Conservation (phyloP, 306 rosid species). For the Rubus parviflorus region DNA sequence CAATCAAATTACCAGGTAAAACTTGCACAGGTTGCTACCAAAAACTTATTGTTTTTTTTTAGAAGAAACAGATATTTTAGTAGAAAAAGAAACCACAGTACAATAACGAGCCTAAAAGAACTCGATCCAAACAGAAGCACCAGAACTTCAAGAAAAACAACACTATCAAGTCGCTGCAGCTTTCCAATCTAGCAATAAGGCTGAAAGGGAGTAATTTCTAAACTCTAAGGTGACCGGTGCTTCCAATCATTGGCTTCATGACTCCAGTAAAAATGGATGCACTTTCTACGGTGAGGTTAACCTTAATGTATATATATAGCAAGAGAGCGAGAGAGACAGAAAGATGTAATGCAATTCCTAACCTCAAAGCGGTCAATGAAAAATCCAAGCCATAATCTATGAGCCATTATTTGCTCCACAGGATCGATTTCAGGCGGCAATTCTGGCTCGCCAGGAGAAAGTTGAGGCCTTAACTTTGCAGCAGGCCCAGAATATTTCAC, state of each 20-base stretch:
- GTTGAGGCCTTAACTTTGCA: slow-evolving; percentile 90
- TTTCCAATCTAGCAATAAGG: background rate
- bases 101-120: background rate
- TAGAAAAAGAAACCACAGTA: no score
- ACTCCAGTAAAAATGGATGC: background rate
- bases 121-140: background rate
- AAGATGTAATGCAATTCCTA: slow-evolving; percentile 28
- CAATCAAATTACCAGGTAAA: background rate
- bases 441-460: slow-evolving; percentile 93
- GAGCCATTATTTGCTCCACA: slow-evolving; percentile 91
- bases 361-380: slow-evolving; percentile 99
- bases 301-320: background rate
- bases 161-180: background rate
- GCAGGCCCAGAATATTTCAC: slow-evolving; percentile 78
- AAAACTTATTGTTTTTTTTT: background rate
- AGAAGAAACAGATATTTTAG: background rate
- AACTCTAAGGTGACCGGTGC: background rate
- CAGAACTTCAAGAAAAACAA: background rate
- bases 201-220: background rate
- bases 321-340: background rate
- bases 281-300: background rate
- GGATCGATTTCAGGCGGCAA: slow-evolving; percentile 60
- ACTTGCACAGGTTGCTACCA: background rate
- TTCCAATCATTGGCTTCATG: background rate
- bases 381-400: slow-evolving; percentile 96